Evolutionary conservation across 306 rosid species (phyloP).

Genomic region (Styphnolobium japonicum): DNA sequence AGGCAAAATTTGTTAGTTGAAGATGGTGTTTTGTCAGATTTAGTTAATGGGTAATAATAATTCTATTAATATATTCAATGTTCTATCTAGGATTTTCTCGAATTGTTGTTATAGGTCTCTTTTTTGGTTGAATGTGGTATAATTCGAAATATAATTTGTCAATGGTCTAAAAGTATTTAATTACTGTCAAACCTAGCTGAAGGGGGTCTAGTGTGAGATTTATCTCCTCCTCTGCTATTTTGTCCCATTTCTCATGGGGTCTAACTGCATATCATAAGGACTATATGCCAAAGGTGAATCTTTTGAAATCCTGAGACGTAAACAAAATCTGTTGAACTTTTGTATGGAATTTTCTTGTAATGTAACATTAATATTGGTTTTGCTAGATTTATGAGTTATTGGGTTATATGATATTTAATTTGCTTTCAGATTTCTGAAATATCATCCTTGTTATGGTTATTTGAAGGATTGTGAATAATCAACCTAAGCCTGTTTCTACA

Average conservation of each 20-base stretch:
- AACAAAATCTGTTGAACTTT: neutral
- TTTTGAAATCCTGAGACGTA: neutral
- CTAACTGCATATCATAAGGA: neutral
- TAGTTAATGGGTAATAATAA: neutral
- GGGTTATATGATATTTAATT: neutral
- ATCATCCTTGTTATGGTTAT: constrained; percentile 17
- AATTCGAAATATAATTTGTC: constrained; percentile 9
- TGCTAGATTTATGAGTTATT: neutral
- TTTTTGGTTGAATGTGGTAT: neutral
- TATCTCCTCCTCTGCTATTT: neutral
- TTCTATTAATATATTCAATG: constrained; percentile 26
- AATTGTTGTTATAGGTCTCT: constrained; percentile 5
- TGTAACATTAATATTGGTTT: constrained; percentile 1
- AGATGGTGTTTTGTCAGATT: neutral
- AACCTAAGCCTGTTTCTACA: constrained; percentile 17
- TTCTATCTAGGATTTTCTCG: constrained; percentile 20
- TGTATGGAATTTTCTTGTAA: neutral
- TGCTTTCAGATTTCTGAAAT: constrained; percentile 29
- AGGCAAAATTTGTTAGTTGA: constrained; percentile 11
- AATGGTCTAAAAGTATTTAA: neutral
- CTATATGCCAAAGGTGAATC: constrained; percentile 10
- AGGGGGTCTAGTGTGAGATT: constrained; percentile 5
- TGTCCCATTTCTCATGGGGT: neutral
- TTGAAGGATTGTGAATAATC: constrained; percentile 31
- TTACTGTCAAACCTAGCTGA: neutral